Conservation (phyloP, 768 basidiomycete species). For the Lepiota subincarnata region DNA sequence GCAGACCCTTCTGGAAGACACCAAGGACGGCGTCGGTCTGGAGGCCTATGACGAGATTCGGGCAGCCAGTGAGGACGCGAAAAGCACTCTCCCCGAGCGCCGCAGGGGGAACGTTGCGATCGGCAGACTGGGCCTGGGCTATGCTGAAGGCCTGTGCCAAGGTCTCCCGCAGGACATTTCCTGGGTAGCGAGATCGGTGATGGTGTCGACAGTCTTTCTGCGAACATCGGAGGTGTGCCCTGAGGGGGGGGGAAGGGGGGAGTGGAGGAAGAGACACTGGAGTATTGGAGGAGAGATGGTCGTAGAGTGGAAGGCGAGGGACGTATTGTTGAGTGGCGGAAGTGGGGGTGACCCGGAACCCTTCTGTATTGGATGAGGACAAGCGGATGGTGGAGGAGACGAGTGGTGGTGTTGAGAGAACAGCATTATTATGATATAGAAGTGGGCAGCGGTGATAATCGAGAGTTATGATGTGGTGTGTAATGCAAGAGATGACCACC, state of each 20-base stretch:
- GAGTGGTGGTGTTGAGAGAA: no score
- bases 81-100: slow-evolving; percentile 59
- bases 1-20: slow-evolving; percentile 64
- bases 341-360: slow-evolving; percentile 55
- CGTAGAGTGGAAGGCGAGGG: slow-evolving; percentile 60
- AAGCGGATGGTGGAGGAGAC: no score
- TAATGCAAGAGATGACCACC: no score
- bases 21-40: slow-evolving; percentile 65
- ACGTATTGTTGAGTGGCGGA: slow-evolving; percentile 12
- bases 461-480: no score
- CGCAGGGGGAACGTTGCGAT: slow-evolving; percentile 13
- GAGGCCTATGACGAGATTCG: slow-evolving; percentile 74
- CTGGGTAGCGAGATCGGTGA: slow-evolving; percentile 72
- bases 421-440: no score
- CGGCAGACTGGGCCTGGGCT: slow-evolving; percentile 34
- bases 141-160: slow-evolving; percentile 74
- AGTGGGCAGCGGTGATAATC: no score
- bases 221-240: slow-evolving; percentile 59
- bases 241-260: slow-evolving; percentile 58
- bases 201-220: slow-evolving; percentile 69
- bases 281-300: slow-evolving; percentile 71
- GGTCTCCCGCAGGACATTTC: slow-evolving; percentile 72
- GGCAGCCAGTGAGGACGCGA: slow-evolving; percentile 67
- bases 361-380: no score
- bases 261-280: slow-evolving; percentile 68